These are phyloP conservation scores for Rhypophila decipiens DNA, from an alignment of 495 filamentous ascomycete species.

Conservation along the genomic window DNA sequence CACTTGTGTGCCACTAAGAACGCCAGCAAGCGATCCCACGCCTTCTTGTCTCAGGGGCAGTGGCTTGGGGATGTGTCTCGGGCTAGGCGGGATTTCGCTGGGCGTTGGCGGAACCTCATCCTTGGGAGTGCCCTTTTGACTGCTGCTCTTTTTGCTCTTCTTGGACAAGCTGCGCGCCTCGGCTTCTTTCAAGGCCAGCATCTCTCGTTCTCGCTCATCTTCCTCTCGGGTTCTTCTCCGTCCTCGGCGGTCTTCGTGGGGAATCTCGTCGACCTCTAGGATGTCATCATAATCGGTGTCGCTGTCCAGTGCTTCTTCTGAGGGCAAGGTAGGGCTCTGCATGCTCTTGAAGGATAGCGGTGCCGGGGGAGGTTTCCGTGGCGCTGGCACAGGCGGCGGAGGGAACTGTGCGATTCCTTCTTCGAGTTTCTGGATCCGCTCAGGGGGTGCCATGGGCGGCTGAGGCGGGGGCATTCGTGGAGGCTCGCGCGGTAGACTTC, in stretches of 20 bases:
- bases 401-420: constrained; percentile 41
- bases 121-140: constrained; percentile 36
- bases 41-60: constrained; percentile 16
- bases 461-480: constrained; percentile 37
- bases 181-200: constrained; percentile 54
- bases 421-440: constrained; percentile 38
- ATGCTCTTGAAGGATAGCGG: constrained; percentile 62
- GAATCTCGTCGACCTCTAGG: constrained; percentile 57
- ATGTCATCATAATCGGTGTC: constrained; percentile 83
- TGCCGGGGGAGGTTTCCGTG: constrained; percentile 76
- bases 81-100: constrained; percentile 23
- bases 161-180: constrained; percentile 59
- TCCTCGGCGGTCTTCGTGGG: constrained; percentile 55
- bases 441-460: constrained; percentile 32
- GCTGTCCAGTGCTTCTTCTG: constrained; percentile 53
- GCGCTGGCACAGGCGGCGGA: constrained; percentile 46
- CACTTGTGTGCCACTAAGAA: constrained; percentile 33
- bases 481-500: constrained; percentile 39
- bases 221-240: constrained; percentile 81
- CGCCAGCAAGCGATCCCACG: constrained; percentile 41
- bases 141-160: constrained; percentile 52
- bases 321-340: constrained; percentile 38
- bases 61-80: constrained; percentile 24
- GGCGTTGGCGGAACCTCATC: constrained; percentile 14
- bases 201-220: constrained; percentile 74